phyloP scores from a whole-genome alignment of 179 eudicot species.

The Beta corolliflora region DNA sequence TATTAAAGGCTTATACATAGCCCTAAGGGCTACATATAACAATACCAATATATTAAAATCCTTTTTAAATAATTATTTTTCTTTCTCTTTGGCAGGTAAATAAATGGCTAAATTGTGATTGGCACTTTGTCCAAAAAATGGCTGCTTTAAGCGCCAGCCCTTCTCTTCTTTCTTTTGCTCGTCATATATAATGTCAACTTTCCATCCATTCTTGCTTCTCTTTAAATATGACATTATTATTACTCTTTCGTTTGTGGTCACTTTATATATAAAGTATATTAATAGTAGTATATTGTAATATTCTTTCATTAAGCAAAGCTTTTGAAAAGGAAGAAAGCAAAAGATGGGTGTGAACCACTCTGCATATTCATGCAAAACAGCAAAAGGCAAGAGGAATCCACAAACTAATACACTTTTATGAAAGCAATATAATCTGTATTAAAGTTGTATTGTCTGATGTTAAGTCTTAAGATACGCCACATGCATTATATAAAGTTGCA shows the following conservation, averaged over 20 bases:
- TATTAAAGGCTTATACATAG: too few relatives aligned
- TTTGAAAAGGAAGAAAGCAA: slow-evolving; percentile 32
- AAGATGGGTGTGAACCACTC: slow-evolving; percentile 19
- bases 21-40: too few relatives aligned
- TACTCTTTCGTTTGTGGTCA: slow-evolving; percentile 4
- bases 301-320: slow-evolving; percentile 32
- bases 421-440: slow-evolving; percentile 19
- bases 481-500: slow-evolving; percentile 24
- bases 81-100: slow-evolving; percentile 37
- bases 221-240: slow-evolving; percentile 17
- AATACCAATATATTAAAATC: too few relatives aligned
- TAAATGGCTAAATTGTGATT: slow-evolving; percentile 21
- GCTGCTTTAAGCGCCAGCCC: slow-evolving; percentile 23
- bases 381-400: slow-evolving; percentile 34
- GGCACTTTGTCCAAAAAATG: slow-evolving; percentile 20
- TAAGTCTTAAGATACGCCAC: slow-evolving; percentile 24
- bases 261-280: slow-evolving; percentile 3
- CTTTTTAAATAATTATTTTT: background rate
- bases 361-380: slow-evolving; percentile 46
- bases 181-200: slow-evolving; percentile 31
- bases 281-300: background rate
- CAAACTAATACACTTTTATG: slow-evolving; percentile 24
- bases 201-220: slow-evolving; percentile 14
- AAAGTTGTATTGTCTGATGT: slow-evolving; percentile 27
- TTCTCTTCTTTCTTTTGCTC: too few relatives aligned